Percentiles rank a stretch among this genome's conserved stretches.
Evolutionary conservation across 148 eudicot species (phyloP).

Genomic region (Chenopodium album): DNA sequence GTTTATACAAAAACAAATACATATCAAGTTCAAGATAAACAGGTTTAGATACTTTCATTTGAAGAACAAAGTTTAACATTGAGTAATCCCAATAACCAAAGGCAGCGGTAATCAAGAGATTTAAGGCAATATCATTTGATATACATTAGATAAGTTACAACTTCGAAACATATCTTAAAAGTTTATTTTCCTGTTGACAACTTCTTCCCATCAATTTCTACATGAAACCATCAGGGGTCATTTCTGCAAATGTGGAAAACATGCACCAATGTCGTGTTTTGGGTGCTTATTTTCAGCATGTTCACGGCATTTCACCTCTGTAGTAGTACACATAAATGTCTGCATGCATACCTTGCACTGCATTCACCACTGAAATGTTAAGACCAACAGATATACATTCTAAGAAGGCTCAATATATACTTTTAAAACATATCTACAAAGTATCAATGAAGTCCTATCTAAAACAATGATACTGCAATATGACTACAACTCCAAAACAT

Average conservation of each 20-base stretch:
- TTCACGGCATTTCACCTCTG: slow-evolving; percentile 86
- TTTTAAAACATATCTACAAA: no score
- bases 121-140: background rate
- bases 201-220: background rate
- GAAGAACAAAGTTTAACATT: slow-evolving; percentile 3
- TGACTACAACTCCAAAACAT: no score
- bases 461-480: no score
- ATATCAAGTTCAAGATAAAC: background rate
- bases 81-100: background rate
- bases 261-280: slow-evolving; percentile 51
- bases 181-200: background rate
- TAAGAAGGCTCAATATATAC: background rate
- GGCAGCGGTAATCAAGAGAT: background rate
- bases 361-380: slow-evolving; percentile 20
- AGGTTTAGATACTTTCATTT: background rate
- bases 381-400: background rate
- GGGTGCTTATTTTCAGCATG: slow-evolving; percentile 90
- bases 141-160: background rate
- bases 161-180: no score
- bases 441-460: no score
- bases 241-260: slow-evolving; percentile 71
- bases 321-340: slow-evolving; percentile 80
- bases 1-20: background rate
- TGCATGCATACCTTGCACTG: slow-evolving; percentile 98
- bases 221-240: slow-evolving; percentile 13